These are phyloP conservation scores for Globisporangium mamillatum DNA, from an alignment of 352 stramenopile species.

Conservation along the genomic window DNA sequence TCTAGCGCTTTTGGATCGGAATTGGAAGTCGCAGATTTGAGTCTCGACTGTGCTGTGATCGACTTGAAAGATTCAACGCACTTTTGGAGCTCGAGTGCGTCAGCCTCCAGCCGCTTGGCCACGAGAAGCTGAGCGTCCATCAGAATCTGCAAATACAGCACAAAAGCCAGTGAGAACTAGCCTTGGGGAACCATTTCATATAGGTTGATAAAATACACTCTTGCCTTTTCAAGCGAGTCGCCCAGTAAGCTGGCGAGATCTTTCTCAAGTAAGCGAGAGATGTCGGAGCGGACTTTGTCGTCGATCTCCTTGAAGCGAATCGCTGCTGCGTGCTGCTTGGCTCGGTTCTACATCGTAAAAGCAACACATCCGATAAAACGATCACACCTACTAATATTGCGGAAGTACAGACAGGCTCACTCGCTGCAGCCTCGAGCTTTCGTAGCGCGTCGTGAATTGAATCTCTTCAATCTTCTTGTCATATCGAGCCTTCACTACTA, in stretches of 20 bases:
- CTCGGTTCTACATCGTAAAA: conserved; percentile 43
- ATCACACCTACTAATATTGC: no score
- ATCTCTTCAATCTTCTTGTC: conserved; percentile 61
- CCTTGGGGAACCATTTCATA: neutral
- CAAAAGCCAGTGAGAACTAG: neutral
- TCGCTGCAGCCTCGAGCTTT: conserved; percentile 46
- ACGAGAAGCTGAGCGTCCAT: conserved; percentile 30
- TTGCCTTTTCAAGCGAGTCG: conserved; percentile 41
- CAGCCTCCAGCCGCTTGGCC: conserved; percentile 23
- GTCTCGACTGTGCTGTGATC: neutral
- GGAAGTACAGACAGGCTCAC: conserved; percentile 25
- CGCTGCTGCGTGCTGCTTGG: conserved; percentile 55
- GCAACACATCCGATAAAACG: neutral
- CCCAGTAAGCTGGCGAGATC: conserved; percentile 33
- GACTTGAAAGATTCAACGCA: conserved; percentile 11
- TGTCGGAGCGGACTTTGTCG: conserved; percentile 41
- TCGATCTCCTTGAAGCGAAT: conserved; percentile 65
- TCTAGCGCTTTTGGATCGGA: neutral
- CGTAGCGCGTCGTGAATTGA: conserved; percentile 34
- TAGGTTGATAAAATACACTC: neutral
- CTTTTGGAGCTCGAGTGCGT: conserved; percentile 12
- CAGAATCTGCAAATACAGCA: conserved; percentile 22
- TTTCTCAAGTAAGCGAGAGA: conserved; percentile 35
- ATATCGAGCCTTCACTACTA: conserved; percentile 55
- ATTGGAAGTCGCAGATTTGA: neutral